Evolutionary conservation across 306 rosid species (phyloP), one percentile per base, ranked within the genome.

Genomic region (Prunus padus): DNA sequence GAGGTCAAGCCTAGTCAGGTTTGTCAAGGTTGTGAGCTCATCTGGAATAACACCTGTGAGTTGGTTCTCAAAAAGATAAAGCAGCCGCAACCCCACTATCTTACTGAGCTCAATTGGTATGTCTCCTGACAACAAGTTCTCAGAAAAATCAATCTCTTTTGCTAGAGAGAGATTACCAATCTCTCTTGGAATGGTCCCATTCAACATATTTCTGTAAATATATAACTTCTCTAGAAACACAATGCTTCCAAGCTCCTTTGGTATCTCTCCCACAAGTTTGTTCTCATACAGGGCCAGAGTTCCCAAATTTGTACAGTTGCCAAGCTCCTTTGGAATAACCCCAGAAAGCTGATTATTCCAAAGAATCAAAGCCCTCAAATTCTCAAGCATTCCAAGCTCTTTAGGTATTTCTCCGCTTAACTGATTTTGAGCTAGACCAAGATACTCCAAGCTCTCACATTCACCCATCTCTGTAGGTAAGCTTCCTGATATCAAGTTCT

Each of bases 381-480:
- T 83, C 80, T 44, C 23, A 65, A 93, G 95, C 95, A 82, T 79
- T 61, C 97, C 98, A 59, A 89, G 78, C 89, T 85, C 96, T 20
- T 78, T 82, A 2, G 97, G 98, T 28, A 93, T 67, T 60, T 83
- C 87, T 73, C 95, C 97, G 42, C 65, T 87, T 18, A 93, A 61
- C 77, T 85, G 84, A 81, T 89, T 90, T 82, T 89, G 82, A 31
- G 98, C 94, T 73, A 93, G 96, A 77, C 97, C 98, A 49, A 93
- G 93, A 54, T 65, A 73, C 33, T 28, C 60, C 82, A 93, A 82
- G 79, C 84, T 82, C 56, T 26, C 71, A 64, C 96, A 93, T 42
- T 81, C 80, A 60, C 97, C 73, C 25, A 93, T 90, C 77, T 87
- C 95, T 12, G 77, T 73, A 11, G 98, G 98, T 75, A 93, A 78